Percentiles rank a stretch among this genome's conserved stretches.
These are phyloP conservation scores for Erodium texanum DNA, from an alignment of 441 rosid species.

Conservation along the genomic window DNA sequence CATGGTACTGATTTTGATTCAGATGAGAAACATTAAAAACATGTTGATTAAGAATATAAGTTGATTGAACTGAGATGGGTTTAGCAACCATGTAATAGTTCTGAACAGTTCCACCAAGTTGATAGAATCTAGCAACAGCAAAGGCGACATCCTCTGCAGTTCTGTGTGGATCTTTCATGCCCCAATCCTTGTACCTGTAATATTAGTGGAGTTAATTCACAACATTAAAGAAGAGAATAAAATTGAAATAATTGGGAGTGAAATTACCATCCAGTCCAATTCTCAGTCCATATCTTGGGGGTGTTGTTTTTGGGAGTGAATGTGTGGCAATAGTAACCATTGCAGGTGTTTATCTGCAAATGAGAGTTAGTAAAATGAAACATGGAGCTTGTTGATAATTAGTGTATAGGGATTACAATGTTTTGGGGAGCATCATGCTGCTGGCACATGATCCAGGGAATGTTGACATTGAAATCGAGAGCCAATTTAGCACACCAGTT, in stretches of 20 bases:
- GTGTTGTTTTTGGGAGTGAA: slow-evolving; percentile 16
- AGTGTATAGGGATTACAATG: too few species aligned
- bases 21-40: not conserved
- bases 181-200: slow-evolving; percentile 30
- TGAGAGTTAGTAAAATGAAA: too few species aligned
- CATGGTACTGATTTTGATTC: slow-evolving; percentile 12
- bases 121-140: slow-evolving; percentile 29
- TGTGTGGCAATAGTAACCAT: slow-evolving; percentile 28
- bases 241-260: not conserved
- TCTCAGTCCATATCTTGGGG: slow-evolving; percentile 34
- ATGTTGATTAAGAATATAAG: too few species aligned
- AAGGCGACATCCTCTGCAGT: slow-evolving; percentile 28
- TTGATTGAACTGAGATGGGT: too few species aligned
- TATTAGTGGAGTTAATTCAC: too few species aligned
- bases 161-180: slow-evolving; percentile 22
- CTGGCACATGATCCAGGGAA: slow-evolving; percentile 47
- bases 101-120: slow-evolving; percentile 19
- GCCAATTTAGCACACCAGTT: slow-evolving; percentile 33
- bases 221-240: too few species aligned
- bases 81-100: slow-evolving; percentile 30
- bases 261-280: slow-evolving; percentile 28
- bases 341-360: slow-evolving; percentile 30
- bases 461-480: slow-evolving; percentile 15
- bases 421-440: slow-evolving; percentile 27
- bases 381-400: too few species aligned